Percentiles rank a stretch among this genome's conserved stretches.
Evolutionary conservation across 2,329 filamentous ascomycete species (phyloP).

Genomic region (Geoglossum cookeanum): DNA sequence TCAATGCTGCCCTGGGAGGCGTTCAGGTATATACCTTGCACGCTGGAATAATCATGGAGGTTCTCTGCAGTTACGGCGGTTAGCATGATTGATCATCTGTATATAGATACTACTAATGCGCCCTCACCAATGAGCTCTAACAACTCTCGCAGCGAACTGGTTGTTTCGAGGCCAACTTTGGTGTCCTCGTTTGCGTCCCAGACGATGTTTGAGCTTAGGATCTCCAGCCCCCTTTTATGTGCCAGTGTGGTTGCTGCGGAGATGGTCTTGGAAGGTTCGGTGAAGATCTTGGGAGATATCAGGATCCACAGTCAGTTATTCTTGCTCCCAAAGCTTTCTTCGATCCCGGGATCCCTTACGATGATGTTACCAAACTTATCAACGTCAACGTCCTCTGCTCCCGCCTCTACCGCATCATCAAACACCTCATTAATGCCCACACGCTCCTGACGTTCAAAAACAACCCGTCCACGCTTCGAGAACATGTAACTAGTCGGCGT

Average conservation of each 20-base stretch:
- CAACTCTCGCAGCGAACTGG: conserved; percentile 36
- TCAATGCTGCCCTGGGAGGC: conserved; percentile 21
- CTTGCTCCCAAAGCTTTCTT: neutral
- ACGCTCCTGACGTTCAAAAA: conserved; percentile 42
- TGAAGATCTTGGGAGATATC: conserved; percentile 31
- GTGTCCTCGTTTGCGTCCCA: conserved; percentile 74
- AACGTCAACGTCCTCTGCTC: conserved; percentile 52
- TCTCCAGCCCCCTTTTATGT: conserved; percentile 41
- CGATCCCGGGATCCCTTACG: neutral
- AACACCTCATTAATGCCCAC: conserved; percentile 50
- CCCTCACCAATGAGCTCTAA: conserved; percentile 31
- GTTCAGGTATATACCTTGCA: conserved; percentile 69
- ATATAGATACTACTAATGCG: neutral
- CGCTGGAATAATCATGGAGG: conserved; percentile 47
- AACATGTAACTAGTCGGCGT: conserved; percentile 74
- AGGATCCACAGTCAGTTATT: neutral
- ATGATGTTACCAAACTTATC: conserved; percentile 52
- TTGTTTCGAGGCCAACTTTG: conserved; percentile 40
- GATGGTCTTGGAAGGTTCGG: conserved; percentile 45
- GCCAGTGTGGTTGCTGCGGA: conserved; percentile 45
- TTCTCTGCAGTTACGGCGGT: conserved; percentile 24
- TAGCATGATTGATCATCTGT: conserved; percentile 3
- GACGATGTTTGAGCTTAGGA: conserved; percentile 61
- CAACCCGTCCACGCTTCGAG: conserved; percentile 54
- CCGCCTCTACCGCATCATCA: conserved; percentile 68